These are phyloP conservation scores for Barbarea vulgaris DNA, from an alignment of 345 rosid species.

Conservation along the genomic window DNA sequence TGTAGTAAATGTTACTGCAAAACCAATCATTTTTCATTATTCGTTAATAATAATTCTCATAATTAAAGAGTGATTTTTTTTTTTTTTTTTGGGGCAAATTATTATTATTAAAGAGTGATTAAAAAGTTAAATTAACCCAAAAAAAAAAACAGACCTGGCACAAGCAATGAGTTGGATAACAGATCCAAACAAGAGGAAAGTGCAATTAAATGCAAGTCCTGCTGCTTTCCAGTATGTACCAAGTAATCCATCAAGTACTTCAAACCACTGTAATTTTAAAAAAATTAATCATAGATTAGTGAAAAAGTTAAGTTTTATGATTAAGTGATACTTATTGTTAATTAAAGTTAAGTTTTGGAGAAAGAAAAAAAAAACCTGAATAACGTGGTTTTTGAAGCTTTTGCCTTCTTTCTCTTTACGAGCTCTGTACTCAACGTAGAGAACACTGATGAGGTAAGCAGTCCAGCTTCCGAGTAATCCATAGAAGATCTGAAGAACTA, in stretches of 20 bases:
- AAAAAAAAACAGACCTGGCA: constrained; percentile 61
- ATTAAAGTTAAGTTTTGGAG: neutral
- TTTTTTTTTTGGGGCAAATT: too few relatives aligned
- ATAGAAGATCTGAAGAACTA: constrained; percentile 82
- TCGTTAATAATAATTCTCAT: neutral
- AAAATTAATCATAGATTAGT: neutral
- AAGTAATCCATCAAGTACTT: constrained; percentile 91
- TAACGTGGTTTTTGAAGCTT: constrained; percentile 94
- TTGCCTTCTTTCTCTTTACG: constrained; percentile 94
- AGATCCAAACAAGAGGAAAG: constrained; percentile 95
- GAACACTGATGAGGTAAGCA: constrained; percentile 96
- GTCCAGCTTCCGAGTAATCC: constrained; percentile 98
- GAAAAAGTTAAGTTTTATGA: neutral
- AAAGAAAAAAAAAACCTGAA: constrained; percentile 51
- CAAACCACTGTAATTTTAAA: constrained; percentile 92
- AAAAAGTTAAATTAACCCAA: neutral
- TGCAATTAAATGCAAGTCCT: constrained; percentile 98
- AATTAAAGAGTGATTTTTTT: constrained; percentile 6
- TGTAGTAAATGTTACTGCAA: constrained; percentile 93
- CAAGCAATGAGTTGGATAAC: constrained; percentile 98
- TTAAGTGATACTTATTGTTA: neutral
- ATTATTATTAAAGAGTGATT: neutral
- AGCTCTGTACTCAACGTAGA: constrained; percentile 87
- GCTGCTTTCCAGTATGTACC: constrained; percentile 96
- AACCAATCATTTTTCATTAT: constrained; percentile 8